phyloP scores from a whole-genome alignment of 371 early-diverging fungal genomes.

The Batkoa obscura region DNA sequence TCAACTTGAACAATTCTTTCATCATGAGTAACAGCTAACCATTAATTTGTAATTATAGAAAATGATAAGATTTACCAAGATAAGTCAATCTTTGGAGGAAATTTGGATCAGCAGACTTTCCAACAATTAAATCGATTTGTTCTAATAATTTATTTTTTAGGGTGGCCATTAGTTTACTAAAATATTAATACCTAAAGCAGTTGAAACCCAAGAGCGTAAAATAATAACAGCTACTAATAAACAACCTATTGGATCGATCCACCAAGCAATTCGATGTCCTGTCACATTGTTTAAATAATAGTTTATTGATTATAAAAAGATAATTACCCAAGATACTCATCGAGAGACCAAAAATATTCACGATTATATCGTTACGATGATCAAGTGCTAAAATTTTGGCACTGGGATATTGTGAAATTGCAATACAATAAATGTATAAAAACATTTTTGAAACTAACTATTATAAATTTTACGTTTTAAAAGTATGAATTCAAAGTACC shows the following conservation, averaged over 20 bases:
- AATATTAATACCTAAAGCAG: too few relatives aligned
- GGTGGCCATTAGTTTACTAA: too few relatives aligned
- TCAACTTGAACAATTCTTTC: slow-evolving; percentile 63
- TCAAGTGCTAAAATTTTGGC: slow-evolving; percentile 69
- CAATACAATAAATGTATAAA: slow-evolving; percentile 57
- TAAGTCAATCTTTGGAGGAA: slow-evolving; percentile 71
- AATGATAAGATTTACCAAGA: slow-evolving; percentile 22
- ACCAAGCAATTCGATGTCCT: slow-evolving; percentile 27
- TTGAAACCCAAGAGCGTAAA: slow-evolving; percentile 55
- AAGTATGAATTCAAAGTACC: slow-evolving; percentile 14
- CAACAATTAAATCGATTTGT: slow-evolving; percentile 73
- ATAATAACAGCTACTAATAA: slow-evolving; percentile 69
- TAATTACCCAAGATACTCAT: slow-evolving; percentile 51
- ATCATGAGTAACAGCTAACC: slow-evolving; percentile 55
- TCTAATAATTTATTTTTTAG: too few relatives aligned
- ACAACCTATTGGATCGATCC: slow-evolving; percentile 82
- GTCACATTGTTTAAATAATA: not conserved
- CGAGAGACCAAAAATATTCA: slow-evolving; percentile 60
- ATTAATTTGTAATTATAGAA: not conserved
- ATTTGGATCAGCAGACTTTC: slow-evolving; percentile 58
- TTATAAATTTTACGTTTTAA: not conserved
- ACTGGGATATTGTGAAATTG: slow-evolving; percentile 42
- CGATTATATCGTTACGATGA: slow-evolving; percentile 73
- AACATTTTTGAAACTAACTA: slow-evolving; percentile 38
- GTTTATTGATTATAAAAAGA: slow-evolving; percentile 12